These are phyloP conservation scores for Moniliella sp. DNA, from an alignment of 1,284 basidiomycete genomes.

Conservation along the genomic window DNA sequence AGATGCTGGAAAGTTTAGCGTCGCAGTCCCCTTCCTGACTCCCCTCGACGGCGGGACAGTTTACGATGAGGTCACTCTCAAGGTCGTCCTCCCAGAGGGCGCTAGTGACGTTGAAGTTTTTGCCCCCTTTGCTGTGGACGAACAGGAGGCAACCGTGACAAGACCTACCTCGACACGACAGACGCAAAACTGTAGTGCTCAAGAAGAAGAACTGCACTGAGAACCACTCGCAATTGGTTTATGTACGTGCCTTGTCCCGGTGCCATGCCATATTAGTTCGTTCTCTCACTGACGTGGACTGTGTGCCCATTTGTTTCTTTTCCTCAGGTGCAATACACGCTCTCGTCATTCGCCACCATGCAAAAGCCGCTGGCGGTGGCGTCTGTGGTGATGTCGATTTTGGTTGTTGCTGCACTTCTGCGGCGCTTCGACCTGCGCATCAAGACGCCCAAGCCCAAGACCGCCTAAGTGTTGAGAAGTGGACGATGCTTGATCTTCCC, in stretches of 20 bases:
- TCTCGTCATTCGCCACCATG: constrained; percentile 6
- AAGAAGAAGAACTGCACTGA: constrained; percentile 28
- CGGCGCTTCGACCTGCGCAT: constrained; percentile 10
- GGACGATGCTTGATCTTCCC: too few species aligned
- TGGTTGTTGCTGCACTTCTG: constrained; percentile 5
- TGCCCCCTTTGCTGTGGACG: constrained; percentile 55
- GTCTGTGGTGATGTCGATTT: constrained; percentile 3
- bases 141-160: constrained; percentile 46
- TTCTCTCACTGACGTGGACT: too few species aligned
- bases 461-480: too few species aligned
- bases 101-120: constrained; percentile 61
- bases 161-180: constrained; percentile 81
- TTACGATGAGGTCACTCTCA: constrained; percentile 56
- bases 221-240: constrained; percentile 6
- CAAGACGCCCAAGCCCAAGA: too few species aligned
- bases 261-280: too few species aligned
- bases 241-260: too few species aligned
- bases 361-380: constrained; percentile 12
- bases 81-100: constrained; percentile 73
- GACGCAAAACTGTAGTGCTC: constrained; percentile 57
- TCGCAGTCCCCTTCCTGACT: constrained; percentile 69
- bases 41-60: constrained; percentile 51
- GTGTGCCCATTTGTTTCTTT: too few species aligned
- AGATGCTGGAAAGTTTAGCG: constrained; percentile 42
- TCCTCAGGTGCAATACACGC: constrained; percentile 18